A percentile compares a stretch with the other conserved stretches of the same genome.
These are phyloP conservation scores for Mimosa pudica DNA, from an alignment of 306 rosid genomes.

Conservation along the genomic window DNA sequence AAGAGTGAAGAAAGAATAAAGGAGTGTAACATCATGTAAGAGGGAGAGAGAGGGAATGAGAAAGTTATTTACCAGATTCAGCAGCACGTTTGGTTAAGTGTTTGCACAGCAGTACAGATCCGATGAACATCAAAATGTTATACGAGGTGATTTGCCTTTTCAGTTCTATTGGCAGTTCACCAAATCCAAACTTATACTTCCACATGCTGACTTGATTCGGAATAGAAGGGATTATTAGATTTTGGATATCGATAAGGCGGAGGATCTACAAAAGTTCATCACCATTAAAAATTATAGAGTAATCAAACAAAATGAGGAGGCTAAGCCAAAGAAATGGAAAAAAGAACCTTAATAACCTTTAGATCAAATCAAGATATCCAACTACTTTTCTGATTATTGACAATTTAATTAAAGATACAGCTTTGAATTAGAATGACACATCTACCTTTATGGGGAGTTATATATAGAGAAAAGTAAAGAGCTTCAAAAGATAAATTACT, in stretches of 20 bases:
- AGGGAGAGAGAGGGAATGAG: background rate
- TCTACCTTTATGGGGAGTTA: background rate
- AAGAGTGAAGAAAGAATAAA: background rate
- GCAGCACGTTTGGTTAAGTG: background rate
- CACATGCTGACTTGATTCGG: conserved; percentile 33
- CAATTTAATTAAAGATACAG: background rate
- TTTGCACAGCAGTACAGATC: conserved; percentile 4
- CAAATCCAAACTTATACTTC: conserved; percentile 36
- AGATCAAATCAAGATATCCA: background rate
- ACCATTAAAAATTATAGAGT: background rate
- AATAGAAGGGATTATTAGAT: conserved; percentile 42
- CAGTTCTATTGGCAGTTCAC: background rate
- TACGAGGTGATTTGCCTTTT: conserved; percentile 22
- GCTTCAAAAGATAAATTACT: background rate
- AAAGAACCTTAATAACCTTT: background rate
- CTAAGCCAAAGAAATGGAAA: background rate
- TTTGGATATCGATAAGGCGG: conserved; percentile 19
- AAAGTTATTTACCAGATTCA: background rate
- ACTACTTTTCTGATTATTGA: background rate
- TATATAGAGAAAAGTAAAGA: background rate
- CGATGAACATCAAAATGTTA: conserved; percentile 44
- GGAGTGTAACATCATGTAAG: background rate
- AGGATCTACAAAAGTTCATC: conserved; percentile 37
- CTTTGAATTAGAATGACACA: background rate
- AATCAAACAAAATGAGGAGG: background rate